Evolutionary conservation across 345 rosid species (phyloP), one percentile per base, ranked within the genome.

Genomic region (Excoecaria agallocha): DNA sequence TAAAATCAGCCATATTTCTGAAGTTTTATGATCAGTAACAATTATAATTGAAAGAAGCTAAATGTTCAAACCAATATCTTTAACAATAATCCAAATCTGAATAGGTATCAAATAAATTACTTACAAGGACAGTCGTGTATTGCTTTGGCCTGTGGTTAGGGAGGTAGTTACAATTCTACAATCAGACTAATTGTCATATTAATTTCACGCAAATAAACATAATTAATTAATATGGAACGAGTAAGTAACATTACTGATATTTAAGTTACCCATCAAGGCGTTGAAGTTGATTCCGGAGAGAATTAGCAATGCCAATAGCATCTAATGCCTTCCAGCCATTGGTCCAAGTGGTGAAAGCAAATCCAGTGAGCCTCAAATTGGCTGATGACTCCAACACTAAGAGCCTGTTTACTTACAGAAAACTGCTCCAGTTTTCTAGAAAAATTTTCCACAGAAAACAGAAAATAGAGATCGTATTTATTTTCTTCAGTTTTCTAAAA

Each of bases 251-350:
- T 30, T 30, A 2, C 5, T 20, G 12, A 24, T 12, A 12, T 11
- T 25, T 30, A 60, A 62, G 38, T 37, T 41, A 41, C 20, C 88
- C 81, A 5, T 79, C 74, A 35, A 91, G 72, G 12, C 35, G 76
- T 25, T 30, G 24, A 73, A 89, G 93, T 25, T 76, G 80, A 7
- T 15, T 16, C 3, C 43, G 48, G 16, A 39, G 11, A 9, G 76
- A 73, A 24, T 89, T 72, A 19, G 86, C 86, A 2, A 90, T 65
- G 60, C 92, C 92, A 16, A 86, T 52, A 58, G 87, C 90, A 70
- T 89, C 97, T 77, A 90, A 76, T 46, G 95, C 93, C 77, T 75
- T 90, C 97, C 93, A 89, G 62, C 87, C 94, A 58, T 89, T 91
- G 46, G 80, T 59, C 90, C 87, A 90, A 16, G 62, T 75, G 0